phyloP scores from a whole-genome alignment of 805 yeast species.

The Metschnikowia vanudenii region DNA sequence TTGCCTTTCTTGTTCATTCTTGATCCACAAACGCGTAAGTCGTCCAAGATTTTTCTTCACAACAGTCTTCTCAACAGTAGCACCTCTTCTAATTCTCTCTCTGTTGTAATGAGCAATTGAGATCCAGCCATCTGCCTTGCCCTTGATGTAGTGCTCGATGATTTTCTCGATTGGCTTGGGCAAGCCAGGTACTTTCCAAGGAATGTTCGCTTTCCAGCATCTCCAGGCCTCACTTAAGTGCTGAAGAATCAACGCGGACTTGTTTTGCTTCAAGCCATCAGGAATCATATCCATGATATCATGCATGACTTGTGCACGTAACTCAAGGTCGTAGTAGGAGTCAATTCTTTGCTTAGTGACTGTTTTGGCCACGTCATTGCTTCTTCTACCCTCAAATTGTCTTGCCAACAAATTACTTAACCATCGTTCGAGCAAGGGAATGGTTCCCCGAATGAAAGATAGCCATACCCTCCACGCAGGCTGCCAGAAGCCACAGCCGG shows the following conservation, averaged over 20 bases:
- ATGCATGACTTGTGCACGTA: slow-evolving; percentile 91
- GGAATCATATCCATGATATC: slow-evolving; percentile 98
- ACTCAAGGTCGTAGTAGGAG: slow-evolving; percentile 89
- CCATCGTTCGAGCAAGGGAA: slow-evolving; percentile 94
- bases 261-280: slow-evolving; percentile 83
- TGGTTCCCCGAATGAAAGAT: slow-evolving; percentile 83
- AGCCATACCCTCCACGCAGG: slow-evolving; percentile 99
- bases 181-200: slow-evolving; percentile 96
- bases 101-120: slow-evolving; percentile 91
- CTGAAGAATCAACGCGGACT: slow-evolving; percentile 83
- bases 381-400: slow-evolving; percentile 93
- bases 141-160: slow-evolving; percentile 84
- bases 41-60: slow-evolving; percentile 93
- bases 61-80: slow-evolving; percentile 89
- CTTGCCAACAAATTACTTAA: slow-evolving; percentile 85
- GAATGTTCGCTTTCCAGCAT: slow-evolving; percentile 98
- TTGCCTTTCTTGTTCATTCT: slow-evolving; percentile 89
- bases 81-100: slow-evolving; percentile 85
- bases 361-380: slow-evolving; percentile 89
- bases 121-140: slow-evolving; percentile 96
- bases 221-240: slow-evolving; percentile 99
- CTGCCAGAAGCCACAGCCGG: slow-evolving; percentile 99
- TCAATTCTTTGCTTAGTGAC: slow-evolving; percentile 95
- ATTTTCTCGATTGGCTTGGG: slow-evolving; percentile 88
- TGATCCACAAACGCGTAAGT: slow-evolving; percentile 87